A percentile compares a stretch with the other conserved stretches of the same genome.
phyloP scores from a whole-genome alignment of 2,329 filamentous ascomycete genomes.

The Hymenoscyphus repandus region DNA sequence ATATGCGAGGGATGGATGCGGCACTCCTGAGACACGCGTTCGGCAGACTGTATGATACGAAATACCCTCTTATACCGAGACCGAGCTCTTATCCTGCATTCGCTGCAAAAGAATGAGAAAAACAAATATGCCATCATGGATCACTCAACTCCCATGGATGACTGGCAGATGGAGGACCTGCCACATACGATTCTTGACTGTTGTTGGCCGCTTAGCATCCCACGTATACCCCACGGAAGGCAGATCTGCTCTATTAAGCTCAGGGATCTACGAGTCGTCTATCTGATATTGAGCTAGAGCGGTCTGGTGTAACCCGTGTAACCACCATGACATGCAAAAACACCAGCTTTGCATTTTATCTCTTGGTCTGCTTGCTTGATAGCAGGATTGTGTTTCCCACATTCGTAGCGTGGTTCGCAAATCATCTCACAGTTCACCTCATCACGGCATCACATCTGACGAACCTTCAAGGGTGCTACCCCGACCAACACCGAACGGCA shows the following conservation, averaged over 20 bases:
- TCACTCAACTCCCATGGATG: background rate
- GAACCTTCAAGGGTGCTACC: background rate
- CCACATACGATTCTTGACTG: slow-evolving; percentile 4
- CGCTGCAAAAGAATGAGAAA: background rate
- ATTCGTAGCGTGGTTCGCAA: background rate
- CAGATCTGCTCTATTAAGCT: background rate
- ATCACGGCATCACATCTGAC: background rate
- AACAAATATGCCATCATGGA: slow-evolving; percentile 3
- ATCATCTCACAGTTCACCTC: background rate
- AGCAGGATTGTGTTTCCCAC: background rate
- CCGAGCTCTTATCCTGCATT: background rate
- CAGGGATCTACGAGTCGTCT: slow-evolving; percentile 4
- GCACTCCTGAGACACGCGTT: background rate
- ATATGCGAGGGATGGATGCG: background rate
- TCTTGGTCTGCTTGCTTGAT: background rate
- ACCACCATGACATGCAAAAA: background rate
- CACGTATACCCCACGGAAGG: slow-evolving; percentile 12
- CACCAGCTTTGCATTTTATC: background rate
- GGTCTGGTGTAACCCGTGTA: background rate
- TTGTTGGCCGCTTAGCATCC: slow-evolving; percentile 10
- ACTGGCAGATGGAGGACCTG: slow-evolving; percentile 6
- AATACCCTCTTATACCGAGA: background rate
- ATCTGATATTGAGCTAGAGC: slow-evolving; percentile 10
- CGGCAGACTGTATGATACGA: no score
- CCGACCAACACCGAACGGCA: background rate